Evolutionary conservation across 2,329 filamentous ascomycete species (phyloP).

Genomic region (Calycina herbarum): DNA sequence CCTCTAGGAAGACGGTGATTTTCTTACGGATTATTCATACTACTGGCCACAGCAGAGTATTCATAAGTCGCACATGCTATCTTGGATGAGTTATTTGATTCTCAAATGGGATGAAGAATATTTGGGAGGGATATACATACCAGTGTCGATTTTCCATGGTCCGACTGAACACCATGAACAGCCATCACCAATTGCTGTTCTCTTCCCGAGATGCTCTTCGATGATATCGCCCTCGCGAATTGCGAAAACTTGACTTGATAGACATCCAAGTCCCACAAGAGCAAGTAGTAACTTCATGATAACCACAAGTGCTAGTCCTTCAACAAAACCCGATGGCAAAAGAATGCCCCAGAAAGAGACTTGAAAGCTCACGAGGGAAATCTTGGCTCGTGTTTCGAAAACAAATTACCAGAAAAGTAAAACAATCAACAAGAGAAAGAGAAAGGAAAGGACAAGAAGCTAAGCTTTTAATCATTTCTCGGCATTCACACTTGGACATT

Average conservation of each 20-base stretch:
- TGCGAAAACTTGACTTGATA: conserved; percentile 2
- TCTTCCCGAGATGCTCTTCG: conserved; percentile 10
- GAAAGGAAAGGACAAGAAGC: background rate
- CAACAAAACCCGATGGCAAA: background rate
- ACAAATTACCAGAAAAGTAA: background rate
- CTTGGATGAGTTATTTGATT: background rate
- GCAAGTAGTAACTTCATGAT: background rate
- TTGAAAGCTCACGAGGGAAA: background rate
- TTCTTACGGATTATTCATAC: conserved; percentile 21
- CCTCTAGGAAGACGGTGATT: background rate
- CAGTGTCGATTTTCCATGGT: conserved; percentile 15
- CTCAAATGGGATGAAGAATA: background rate
- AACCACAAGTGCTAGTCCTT: background rate
- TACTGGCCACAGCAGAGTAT: conserved; percentile 21
- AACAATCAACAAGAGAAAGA: background rate
- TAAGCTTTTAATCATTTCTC: conserved; percentile 13
- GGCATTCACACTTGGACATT: background rate
- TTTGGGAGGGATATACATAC: conserved; percentile 1
- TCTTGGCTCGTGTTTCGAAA: background rate
- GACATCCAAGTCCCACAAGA: conserved; percentile 9
- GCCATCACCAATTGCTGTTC: conserved; percentile 14
- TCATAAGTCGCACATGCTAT: conserved; percentile 19
- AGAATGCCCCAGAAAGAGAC: no score
- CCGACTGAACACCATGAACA: conserved; percentile 15
- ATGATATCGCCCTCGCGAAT: conserved; percentile 2